Percentiles rank a stretch among this genome's conserved stretches.
These are phyloP conservation scores for Curvularia verruculosa DNA, from an alignment of 2,329 filamentous ascomycete species.

Conservation along the genomic window DNA sequence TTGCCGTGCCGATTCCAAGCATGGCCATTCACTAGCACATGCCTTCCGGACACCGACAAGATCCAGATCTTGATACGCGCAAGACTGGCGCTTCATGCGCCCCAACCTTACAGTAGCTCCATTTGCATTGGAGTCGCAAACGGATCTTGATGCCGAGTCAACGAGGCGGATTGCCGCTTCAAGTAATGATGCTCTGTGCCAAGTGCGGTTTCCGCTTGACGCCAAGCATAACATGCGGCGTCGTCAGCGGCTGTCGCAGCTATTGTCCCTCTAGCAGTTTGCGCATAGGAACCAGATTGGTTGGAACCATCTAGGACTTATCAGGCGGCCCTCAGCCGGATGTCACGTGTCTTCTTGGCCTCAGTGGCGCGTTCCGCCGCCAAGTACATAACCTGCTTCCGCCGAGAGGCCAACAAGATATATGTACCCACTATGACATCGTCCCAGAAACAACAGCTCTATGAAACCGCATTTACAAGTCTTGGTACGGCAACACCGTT, in stretches of 20 bases:
- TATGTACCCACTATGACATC: slow-evolving; percentile 39
- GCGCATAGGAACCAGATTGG: slow-evolving; percentile 10
- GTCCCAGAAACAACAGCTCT: slow-evolving; percentile 21
- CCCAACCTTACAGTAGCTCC: background rate
- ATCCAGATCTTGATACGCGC: background rate
- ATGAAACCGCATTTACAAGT: slow-evolving; percentile 5
- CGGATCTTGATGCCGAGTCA: slow-evolving; percentile 14
- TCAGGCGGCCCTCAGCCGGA: slow-evolving; percentile 6
- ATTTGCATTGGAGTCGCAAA: background rate
- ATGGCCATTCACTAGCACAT: background rate
- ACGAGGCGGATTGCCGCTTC: slow-evolving; percentile 13
- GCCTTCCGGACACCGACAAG: background rate
- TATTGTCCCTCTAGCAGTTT: background rate
- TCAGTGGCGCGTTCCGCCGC: slow-evolving; percentile 20
- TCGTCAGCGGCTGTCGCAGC: slow-evolving; percentile 11
- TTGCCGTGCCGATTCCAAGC: background rate
- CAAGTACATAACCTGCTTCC: slow-evolving; percentile 24
- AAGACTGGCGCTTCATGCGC: background rate
- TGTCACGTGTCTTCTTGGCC: slow-evolving; percentile 21
- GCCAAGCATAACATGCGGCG: slow-evolving; percentile 15
- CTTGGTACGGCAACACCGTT: slow-evolving; percentile 23
- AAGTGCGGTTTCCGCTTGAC: slow-evolving; percentile 18
- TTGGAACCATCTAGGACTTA: background rate
- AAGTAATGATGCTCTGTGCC: slow-evolving; percentile 16
- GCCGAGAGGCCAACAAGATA: slow-evolving; percentile 26